Percentiles rank a stretch among this genome's conserved stretches.
Conservation (phyloP, 1,139 yeast species). For the Kurtzmaniella natalensis region DNA sequence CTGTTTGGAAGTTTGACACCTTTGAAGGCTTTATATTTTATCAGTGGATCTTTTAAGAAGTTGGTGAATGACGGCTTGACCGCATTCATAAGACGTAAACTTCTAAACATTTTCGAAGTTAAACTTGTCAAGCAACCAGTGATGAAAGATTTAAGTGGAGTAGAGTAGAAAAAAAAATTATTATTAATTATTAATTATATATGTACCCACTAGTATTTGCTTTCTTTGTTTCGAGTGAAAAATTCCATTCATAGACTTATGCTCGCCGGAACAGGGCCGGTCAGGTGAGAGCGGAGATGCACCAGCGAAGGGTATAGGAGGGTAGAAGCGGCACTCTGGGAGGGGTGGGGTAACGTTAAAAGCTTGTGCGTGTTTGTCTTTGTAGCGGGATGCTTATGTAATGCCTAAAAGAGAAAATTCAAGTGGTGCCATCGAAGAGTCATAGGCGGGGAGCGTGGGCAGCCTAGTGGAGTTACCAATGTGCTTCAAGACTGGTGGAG, state of each 20-base stretch:
- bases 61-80: slow-evolving; percentile 15
- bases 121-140: not conserved
- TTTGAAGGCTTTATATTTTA: slow-evolving; percentile 35
- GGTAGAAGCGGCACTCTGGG: too few species aligned
- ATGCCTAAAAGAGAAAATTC: too few species aligned
- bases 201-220: not conserved
- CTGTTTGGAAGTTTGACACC: slow-evolving; percentile 36
- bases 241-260: not conserved
- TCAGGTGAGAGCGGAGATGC: too few species aligned
- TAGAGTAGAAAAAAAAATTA: not conserved
- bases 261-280: slow-evolving; percentile 2
- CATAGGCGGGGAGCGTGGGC: too few species aligned
- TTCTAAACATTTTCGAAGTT: slow-evolving; percentile 6
- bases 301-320: too few species aligned
- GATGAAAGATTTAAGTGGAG: not conserved
- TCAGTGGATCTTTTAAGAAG: slow-evolving; percentile 42
- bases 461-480: too few species aligned
- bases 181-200: not conserved
- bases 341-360: too few species aligned
- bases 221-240: not conserved
- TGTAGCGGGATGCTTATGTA: too few species aligned
- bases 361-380: too few species aligned
- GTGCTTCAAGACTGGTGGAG: too few species aligned
- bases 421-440: too few species aligned
- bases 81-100: slow-evolving; percentile 6